Base-by-base conservation (phyloP, 495 filamentous ascomycete genomes). In the Penicillium psychrofluorescens region DNA sequence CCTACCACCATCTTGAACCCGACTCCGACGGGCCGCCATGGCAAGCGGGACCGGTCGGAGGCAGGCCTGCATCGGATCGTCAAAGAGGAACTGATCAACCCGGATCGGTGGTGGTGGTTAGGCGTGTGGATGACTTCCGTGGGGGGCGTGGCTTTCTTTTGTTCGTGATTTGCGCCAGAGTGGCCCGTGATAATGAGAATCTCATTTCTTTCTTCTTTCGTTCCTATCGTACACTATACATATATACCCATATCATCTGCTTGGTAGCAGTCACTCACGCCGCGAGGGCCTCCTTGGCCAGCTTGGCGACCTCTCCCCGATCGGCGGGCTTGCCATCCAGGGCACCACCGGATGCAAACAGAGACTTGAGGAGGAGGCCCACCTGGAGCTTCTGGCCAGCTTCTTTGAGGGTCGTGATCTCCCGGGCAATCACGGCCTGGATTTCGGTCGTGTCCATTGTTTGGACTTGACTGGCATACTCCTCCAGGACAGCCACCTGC, bases 1-100 rank as follows among this genome's bases (percentile, higher is more conserved):
- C 85, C 86, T 4, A 86, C 85, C 4, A 62, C 67, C 31, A 86
- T 80, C 0, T 60, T 90, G 49, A 84, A 86, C 54, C 80, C 83
- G 1, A 71, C 63, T 1, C 56, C 61, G 2, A 54, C 41, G 2
- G 45, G 39, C 1, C 38, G 45, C 10, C 48, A 57, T 10, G 44
- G 42, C 15, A 61, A 61, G 40, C 46, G 57, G 4, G 54, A 51
- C 4, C 7, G 55, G 4, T 44, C 46, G n/a, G 39, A 38, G 8
- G 22, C 54, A 13, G 44, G 36, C 10, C 34, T 54, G 2, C 49
- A 65, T 8, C 40, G 73, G 35, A 54, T 60, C 11, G 71, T 66
- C 38, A 59, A 57, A 6, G 71, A 68, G 29, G 62, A 77, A 27
- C 52, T 74, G 11, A 62, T 80, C 34, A 71, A 78, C 50, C 74